Evolutionary conservation across 2,329 filamentous ascomycete genomes (phyloP).

Genomic region (Claviceps humidiphila): DNA sequence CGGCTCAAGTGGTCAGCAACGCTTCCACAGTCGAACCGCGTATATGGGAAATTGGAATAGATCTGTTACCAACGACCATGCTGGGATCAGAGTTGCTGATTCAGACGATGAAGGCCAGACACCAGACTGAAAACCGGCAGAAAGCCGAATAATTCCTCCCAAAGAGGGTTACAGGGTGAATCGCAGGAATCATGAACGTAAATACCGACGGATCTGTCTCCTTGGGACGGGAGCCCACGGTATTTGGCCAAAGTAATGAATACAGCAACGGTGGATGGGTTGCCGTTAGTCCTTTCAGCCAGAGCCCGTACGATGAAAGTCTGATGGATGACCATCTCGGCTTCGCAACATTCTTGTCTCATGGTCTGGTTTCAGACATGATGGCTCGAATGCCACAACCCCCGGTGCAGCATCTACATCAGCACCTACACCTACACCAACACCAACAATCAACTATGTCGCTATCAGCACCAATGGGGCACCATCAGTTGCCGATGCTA

Average conservation of each 20-base stretch:
- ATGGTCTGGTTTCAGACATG: slow-evolving; percentile 37
- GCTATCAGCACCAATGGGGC: slow-evolving; percentile 32
- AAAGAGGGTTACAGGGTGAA: neutral
- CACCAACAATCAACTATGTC: slow-evolving; percentile 21
- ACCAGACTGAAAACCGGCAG: neutral
- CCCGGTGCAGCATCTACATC: slow-evolving; percentile 19
- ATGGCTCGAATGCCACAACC: slow-evolving; percentile 40
- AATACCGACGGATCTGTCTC: slow-evolving; percentile 16
- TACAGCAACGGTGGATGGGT: slow-evolving; percentile 38
- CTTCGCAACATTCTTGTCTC: slow-evolving; percentile 40
- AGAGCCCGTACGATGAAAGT: slow-evolving; percentile 36
- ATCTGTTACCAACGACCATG: neutral
- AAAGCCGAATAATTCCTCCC: no score
- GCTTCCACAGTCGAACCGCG: neutral
- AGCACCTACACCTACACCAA: slow-evolving; percentile 4
- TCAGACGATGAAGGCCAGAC: neutral
- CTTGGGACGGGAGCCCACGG: slow-evolving; percentile 17
- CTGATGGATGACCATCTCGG: slow-evolving; percentile 54
- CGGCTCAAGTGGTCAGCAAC: neutral
- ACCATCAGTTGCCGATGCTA: slow-evolving; percentile 52
- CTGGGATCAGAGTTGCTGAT: neutral
- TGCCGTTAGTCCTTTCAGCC: slow-evolving; percentile 48
- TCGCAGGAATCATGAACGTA: slow-evolving; percentile 20
- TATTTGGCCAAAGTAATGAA: slow-evolving; percentile 18
- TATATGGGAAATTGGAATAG: neutral